Evolutionary conservation across 192 early-diverging fungal genomes (phyloP).

Genomic region (Podila verticillata): DNA sequence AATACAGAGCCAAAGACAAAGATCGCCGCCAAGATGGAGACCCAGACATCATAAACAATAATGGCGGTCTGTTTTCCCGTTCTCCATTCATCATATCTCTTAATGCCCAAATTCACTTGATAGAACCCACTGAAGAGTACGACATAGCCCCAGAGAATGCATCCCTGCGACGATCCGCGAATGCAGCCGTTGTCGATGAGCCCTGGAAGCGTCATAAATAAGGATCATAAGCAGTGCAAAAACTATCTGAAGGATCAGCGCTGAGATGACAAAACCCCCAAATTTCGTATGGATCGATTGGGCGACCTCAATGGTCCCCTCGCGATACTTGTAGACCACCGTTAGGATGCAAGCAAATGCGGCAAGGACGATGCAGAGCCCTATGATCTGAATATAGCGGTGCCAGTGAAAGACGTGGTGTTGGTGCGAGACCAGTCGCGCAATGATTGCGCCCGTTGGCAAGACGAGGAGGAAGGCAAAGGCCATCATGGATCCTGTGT

Average conservation of each 20-base stretch:
- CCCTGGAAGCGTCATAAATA: slow-evolving; percentile 3
- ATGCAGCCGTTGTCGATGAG: background rate
- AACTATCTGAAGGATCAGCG: slow-evolving; percentile 1
- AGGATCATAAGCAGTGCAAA: slow-evolving; percentile 5
- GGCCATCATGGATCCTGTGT: slow-evolving; percentile 10
- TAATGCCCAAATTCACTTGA: slow-evolving; percentile 6
- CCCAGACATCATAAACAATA: slow-evolving; percentile 6
- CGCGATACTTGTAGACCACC: slow-evolving; percentile 4
- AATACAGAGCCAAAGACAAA: slow-evolving; percentile 8
- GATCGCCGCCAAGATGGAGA: slow-evolving; percentile 2
- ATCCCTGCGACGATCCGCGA: slow-evolving; percentile 1
- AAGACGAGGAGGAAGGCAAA: slow-evolving; percentile 4
- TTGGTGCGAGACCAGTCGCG: slow-evolving; percentile 4
- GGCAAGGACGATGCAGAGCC: slow-evolving; percentile 1
- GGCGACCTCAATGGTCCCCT: background rate
- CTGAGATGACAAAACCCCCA: slow-evolving; percentile 7
- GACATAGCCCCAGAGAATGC: slow-evolving; percentile 5
- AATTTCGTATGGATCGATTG: slow-evolving; percentile 1
- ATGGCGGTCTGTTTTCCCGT: background rate
- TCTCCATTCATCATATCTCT: background rate
- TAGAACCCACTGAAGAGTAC: background rate
- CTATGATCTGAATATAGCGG: background rate
- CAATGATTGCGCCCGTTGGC: slow-evolving; percentile 5
- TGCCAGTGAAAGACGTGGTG: background rate
- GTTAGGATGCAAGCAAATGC: slow-evolving; percentile 1